Evolutionary conservation across 2,329 filamentous ascomycete genomes (phyloP).

Genomic region (Neospermospora avenae): DNA sequence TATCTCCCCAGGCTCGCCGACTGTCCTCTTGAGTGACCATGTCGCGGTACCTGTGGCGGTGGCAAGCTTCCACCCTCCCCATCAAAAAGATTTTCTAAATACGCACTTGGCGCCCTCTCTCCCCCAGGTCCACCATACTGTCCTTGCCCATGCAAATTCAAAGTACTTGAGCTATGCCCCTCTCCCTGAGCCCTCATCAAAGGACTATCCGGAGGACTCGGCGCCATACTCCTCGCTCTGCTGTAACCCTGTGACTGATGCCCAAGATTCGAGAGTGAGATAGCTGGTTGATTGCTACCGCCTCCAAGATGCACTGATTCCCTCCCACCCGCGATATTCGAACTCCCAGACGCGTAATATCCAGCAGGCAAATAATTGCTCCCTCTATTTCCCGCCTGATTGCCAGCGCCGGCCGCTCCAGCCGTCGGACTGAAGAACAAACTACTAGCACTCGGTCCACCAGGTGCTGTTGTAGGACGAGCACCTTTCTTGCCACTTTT

Average conservation of each 20-base stretch:
- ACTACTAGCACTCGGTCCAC: conserved; percentile 21
- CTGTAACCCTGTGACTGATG: conserved; percentile 49
- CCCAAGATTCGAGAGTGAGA: conserved; percentile 56
- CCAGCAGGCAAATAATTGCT: conserved; percentile 86
- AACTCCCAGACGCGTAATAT: conserved; percentile 73
- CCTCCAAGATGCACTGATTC: conserved; percentile 33
- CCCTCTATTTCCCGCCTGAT: conserved; percentile 56
- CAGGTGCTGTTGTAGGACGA: conserved; percentile 38
- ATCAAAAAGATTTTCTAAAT: conserved; percentile 85
- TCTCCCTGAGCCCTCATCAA: conserved; percentile 38
- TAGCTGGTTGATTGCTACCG: conserved; percentile 40
- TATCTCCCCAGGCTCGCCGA: background rate
- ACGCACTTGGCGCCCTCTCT: conserved; percentile 70
- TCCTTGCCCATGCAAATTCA: conserved; percentile 61
- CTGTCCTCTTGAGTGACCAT: conserved; percentile 1
- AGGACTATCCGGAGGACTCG: conserved; percentile 61
- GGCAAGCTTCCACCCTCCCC: conserved; percentile 34
- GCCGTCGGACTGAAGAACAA: conserved; percentile 97
- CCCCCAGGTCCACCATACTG: conserved; percentile 55
- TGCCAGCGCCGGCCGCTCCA: conserved; percentile 51
- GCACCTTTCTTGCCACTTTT: conserved; percentile 34
- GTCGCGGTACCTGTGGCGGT: conserved; percentile 21
- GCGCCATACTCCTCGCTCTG: conserved; percentile 43
- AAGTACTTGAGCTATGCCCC: conserved; percentile 56
- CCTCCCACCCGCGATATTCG: conserved; percentile 34